phyloP scores from a whole-genome alignment of 306 rosid genomes.

The Canavalia gladiata region DNA sequence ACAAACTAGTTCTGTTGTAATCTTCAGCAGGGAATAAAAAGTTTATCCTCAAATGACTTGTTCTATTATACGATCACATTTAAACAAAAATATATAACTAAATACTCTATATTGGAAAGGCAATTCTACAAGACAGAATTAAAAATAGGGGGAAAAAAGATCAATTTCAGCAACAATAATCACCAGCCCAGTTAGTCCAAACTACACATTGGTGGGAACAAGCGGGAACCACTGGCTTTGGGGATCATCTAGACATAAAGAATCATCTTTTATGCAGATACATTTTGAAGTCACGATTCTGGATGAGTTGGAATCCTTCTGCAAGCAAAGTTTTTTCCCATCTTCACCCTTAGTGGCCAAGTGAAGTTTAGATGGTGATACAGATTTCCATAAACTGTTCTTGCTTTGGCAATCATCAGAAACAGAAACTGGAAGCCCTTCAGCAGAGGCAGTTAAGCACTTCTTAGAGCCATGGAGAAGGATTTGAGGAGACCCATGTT shows the following conservation, averaged over 20 bases:
- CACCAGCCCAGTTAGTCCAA: not conserved
- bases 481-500: conserved; percentile 28
- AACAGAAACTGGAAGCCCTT: conserved; percentile 49
- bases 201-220: conserved; percentile 54
- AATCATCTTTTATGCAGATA: conserved; percentile 56
- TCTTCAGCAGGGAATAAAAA: not conserved
- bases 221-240: conserved; percentile 64
- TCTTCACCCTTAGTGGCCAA: conserved; percentile 47
- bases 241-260: conserved; percentile 59
- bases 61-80: not conserved
- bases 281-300: conserved; percentile 53
- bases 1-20: not conserved
- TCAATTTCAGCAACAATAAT: not conserved
- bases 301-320: conserved; percentile 51
- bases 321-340: conserved; percentile 48
- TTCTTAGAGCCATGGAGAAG: conserved; percentile 10
- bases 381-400: conserved; percentile 51
- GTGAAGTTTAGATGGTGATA: conserved; percentile 57
- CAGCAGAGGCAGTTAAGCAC: conserved; percentile 51
- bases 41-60: not conserved
- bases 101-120: not conserved
- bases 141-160: not conserved
- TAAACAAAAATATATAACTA: not conserved
- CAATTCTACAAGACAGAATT: not conserved
- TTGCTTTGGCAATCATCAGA: conserved; percentile 52